These are phyloP conservation scores for Aspergillus caelatus DNA, from an alignment of 2,329 filamentous ascomycete genomes.

Conservation along the genomic window DNA sequence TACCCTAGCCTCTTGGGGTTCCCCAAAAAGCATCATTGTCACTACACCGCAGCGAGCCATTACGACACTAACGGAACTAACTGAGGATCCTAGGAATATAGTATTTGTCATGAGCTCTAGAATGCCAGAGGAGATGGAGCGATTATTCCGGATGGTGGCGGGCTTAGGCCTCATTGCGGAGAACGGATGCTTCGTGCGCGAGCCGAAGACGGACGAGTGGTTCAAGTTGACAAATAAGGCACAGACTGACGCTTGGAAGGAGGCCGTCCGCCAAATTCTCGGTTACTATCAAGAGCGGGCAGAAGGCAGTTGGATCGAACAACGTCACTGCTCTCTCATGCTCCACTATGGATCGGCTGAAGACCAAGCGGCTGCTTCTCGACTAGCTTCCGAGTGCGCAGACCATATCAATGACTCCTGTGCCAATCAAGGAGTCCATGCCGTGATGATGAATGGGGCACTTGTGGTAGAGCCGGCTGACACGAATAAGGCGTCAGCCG, in stretches of 20 bases:
- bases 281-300: slow-evolving; percentile 89
- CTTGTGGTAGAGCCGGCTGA: slow-evolving; percentile 83
- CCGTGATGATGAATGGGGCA: slow-evolving; percentile 76
- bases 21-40: slow-evolving; percentile 79
- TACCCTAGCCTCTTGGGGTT: slow-evolving; percentile 84
- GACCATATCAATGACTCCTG: slow-evolving; percentile 96
- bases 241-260: slow-evolving; percentile 77
- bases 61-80: slow-evolving; percentile 77
- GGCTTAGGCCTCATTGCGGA: slow-evolving; percentile 89
- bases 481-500: slow-evolving; percentile 86
- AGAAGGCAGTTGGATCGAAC: slow-evolving; percentile 83
- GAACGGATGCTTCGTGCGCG: slow-evolving; percentile 87
- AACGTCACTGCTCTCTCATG: slow-evolving; percentile 86
- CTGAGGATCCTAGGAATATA: slow-evolving; percentile 77
- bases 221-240: slow-evolving; percentile 73
- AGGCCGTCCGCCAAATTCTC: slow-evolving; percentile 78
- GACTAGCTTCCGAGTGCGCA: slow-evolving; percentile 85
- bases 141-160: slow-evolving; percentile 79
- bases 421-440: slow-evolving; percentile 79
- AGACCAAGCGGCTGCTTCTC: slow-evolving; percentile 72
- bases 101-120: slow-evolving; percentile 94
- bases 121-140: slow-evolving; percentile 83
- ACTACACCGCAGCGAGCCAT: slow-evolving; percentile 85
- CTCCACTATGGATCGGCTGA: slow-evolving; percentile 87
- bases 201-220: slow-evolving; percentile 71